A percentile compares a stretch with the other conserved stretches of the same genome.
These are phyloP conservation scores for Podaxis sp. DNA, from an alignment of 768 basidiomycete species.

Conservation along the genomic window DNA sequence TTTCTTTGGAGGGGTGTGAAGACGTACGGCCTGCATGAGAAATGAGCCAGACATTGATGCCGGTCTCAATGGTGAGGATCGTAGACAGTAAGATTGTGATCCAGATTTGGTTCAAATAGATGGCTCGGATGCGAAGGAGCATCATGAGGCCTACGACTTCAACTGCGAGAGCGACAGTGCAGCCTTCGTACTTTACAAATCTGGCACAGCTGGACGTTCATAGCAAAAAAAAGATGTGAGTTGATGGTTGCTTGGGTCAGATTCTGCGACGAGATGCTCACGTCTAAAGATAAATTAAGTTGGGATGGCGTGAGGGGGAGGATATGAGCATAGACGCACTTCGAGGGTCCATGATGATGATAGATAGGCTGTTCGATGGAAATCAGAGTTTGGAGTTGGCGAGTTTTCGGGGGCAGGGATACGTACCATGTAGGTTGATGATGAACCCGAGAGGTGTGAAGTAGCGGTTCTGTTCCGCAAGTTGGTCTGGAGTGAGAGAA, in stretches of 20 bases:
- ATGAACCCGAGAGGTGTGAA: slow-evolving; percentile 64
- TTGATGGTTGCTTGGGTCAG: slow-evolving; percentile 2
- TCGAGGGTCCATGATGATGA: slow-evolving; percentile 40
- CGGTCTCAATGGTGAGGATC: slow-evolving; percentile 45
- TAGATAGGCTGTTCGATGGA: slow-evolving; percentile 35
- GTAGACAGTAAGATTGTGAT: slow-evolving; percentile 28
- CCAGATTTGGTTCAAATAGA: slow-evolving; percentile 35
- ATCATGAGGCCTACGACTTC: slow-evolving; percentile 46
- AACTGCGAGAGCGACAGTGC: slow-evolving; percentile 32
- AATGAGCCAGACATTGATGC: slow-evolving; percentile 56
- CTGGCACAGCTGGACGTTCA: slow-evolving; percentile 34
- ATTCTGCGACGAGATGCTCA: slow-evolving; percentile 5
- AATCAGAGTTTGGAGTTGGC: background rate
- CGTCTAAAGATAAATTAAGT: slow-evolving; percentile 12
- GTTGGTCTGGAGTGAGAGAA: background rate
- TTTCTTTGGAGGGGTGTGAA: background rate
- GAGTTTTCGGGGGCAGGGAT: background rate
- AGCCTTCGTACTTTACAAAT: slow-evolving; percentile 53
- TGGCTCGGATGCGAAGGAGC: slow-evolving; percentile 48
- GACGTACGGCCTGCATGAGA: slow-evolving; percentile 47
- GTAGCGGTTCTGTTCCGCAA: slow-evolving; percentile 53
- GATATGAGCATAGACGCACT: slow-evolving; percentile 23
- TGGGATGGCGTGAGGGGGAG: background rate
- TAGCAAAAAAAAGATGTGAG: background rate
- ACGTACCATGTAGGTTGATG: slow-evolving; percentile 49